These are phyloP conservation scores for Naganishia vaughanmartiniae DNA, from an alignment of 768 basidiomycete genomes.

Conservation along the genomic window DNA sequence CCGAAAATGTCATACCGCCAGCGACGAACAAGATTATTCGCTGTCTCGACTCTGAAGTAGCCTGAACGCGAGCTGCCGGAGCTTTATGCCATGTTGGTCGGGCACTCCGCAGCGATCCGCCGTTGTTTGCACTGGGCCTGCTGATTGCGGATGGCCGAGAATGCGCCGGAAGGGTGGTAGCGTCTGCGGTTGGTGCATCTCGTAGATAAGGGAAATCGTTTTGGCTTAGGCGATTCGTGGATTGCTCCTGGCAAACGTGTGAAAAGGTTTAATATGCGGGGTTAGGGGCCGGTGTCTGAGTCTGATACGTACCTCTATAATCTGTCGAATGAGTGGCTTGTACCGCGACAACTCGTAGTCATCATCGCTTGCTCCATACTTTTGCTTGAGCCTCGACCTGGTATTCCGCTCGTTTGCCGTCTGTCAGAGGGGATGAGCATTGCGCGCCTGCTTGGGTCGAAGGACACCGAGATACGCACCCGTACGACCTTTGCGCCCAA, in stretches of 20 bases:
- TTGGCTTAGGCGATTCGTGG: conserved; percentile 69
- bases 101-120: conserved; percentile 77
- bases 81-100: conserved; percentile 87
- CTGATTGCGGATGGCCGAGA: conserved; percentile 53
- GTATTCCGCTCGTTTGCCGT: conserved; percentile 71
- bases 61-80: conserved; percentile 53
- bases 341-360: conserved; percentile 95
- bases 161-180: conserved; percentile 36
- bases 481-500: conserved; percentile 80
- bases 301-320: conserved; percentile 68
- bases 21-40: conserved; percentile 85
- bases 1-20: conserved; percentile 94
- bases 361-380: conserved; percentile 64
- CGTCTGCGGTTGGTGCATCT: conserved; percentile 58
- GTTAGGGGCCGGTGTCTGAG: neutral
- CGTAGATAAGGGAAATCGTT: conserved; percentile 83
- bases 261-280: neutral
- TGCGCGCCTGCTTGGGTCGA: too few relatives aligned
- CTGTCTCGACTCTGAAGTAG: conserved; percentile 60
- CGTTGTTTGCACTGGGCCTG: conserved; percentile 36
- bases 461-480: conserved; percentile 54
- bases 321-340: conserved; percentile 73
- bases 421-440: conserved; percentile 53
- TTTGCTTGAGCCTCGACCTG: conserved; percentile 78
- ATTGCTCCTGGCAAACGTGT: conserved; percentile 66